phyloP scores from a whole-genome alignment of 2,329 filamentous ascomycete species.

The Emmonsia crescens region DNA sequence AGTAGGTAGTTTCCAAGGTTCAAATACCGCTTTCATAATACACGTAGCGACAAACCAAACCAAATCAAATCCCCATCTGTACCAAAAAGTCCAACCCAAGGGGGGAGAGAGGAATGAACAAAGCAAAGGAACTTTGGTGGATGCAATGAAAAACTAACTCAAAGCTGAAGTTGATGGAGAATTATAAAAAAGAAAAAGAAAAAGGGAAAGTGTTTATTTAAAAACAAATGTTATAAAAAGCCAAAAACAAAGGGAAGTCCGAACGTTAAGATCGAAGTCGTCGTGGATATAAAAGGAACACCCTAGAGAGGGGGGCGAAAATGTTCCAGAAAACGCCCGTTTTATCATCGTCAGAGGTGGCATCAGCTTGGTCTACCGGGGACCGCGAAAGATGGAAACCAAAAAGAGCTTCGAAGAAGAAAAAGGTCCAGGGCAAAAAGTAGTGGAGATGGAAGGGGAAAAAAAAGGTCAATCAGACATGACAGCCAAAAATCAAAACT shows the following conservation, averaged over 20 bases:
- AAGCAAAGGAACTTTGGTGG: not conserved
- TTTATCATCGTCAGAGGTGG: not conserved
- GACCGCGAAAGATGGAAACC: not conserved
- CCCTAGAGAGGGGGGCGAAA: not conserved
- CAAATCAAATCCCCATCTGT: not conserved
- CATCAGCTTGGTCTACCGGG: not conserved
- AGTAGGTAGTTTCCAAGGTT: not conserved
- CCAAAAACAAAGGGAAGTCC: not conserved
- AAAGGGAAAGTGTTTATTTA: not conserved
- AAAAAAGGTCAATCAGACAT: not conserved
- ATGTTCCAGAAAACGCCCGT: not conserved
- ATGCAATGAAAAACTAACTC: not conserved
- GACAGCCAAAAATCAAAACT: conserved; percentile 1
- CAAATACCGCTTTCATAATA: not conserved
- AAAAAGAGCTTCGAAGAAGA: not conserved
- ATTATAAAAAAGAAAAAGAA: not conserved
- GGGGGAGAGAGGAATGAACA: not conserved
- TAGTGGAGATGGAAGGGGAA: not conserved
- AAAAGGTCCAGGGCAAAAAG: not conserved
- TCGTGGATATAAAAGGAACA: not conserved
- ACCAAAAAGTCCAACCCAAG: not conserved
- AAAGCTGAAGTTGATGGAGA: not conserved
- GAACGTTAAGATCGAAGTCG: not conserved
- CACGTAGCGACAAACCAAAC: not conserved
- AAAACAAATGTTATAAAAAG: not conserved